These are phyloP conservation scores for Debaryomycetaceae sp. DNA, from an alignment of 1,139 yeast genomes.

Conservation along the genomic window DNA sequence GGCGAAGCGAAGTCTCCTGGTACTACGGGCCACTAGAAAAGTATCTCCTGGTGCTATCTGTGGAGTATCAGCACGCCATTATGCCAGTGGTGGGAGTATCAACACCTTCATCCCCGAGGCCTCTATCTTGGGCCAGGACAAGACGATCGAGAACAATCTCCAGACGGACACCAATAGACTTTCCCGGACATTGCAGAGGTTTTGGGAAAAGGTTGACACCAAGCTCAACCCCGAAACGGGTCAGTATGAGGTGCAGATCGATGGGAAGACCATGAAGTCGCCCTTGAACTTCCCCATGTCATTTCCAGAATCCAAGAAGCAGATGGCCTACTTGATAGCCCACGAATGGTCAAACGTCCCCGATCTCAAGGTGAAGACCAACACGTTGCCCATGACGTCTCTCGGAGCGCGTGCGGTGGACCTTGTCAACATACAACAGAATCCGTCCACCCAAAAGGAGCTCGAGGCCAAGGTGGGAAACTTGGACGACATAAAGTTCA, in stretches of 20 bases:
- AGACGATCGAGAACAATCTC: constrained; percentile 49
- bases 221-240: constrained; percentile 22
- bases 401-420: constrained; percentile 85
- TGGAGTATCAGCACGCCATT: neutral
- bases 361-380: constrained; percentile 68
- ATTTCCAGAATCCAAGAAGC: constrained; percentile 57
- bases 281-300: constrained; percentile 73
- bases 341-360: constrained; percentile 89
- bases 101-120: constrained; percentile 6
- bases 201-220: constrained; percentile 80
- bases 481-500: constrained; percentile 49
- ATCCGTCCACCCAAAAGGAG: constrained; percentile 34
- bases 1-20: too few relatives aligned
- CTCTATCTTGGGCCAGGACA: constrained; percentile 32
- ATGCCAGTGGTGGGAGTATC: constrained; percentile 11
- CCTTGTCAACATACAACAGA: constrained; percentile 33
- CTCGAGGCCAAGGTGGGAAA: constrained; percentile 58
- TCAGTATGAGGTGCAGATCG: constrained; percentile 58
- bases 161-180: constrained; percentile 66
- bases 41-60: neutral
- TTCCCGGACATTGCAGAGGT: constrained; percentile 67
- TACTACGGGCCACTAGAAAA: too few relatives aligned
- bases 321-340: constrained; percentile 69
- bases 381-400: constrained; percentile 82
- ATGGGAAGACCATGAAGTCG: constrained; percentile 74